Evolutionary conservation across 78 protist genomes (phyloP), one percentile per base, ranked within the genome.

Genomic region (Dictyostelium discoideum): DNA sequence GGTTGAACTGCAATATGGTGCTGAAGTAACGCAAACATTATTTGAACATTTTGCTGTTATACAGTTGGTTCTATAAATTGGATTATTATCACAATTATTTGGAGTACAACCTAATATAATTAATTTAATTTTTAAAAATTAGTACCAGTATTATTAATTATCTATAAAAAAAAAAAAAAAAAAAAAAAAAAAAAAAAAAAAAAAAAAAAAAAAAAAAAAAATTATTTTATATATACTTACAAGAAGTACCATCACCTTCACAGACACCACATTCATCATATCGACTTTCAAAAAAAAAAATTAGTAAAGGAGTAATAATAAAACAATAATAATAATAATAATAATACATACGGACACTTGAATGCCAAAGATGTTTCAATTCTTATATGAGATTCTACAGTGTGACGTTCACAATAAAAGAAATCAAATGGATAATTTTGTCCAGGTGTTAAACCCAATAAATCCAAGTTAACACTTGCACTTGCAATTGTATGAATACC

Each of bases 391-490:
- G 95, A 92, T 3, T 29, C 78, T 20, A 65, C 46, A 11, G 95
- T 84, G 10, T 82, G 78, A 7, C 96, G 14, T 76, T 93, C 96
- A 79, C 97, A 94, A 69, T 83, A 94, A 65, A 84, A 94, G 84
- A 94, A 84, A 72, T 94, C 94, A 14, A 94, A 94, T 18, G 69
- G 24, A 73, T 94, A 94, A 24, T 20, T 26, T 48, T 37, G 26
- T 4, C 65, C 87, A 44, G 14, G 24, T 1, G n/a, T 54, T 14
- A 89, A 9, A 9, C 7, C 44, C 11, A 20, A 2, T 7, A 84
- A 18, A 29, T 69, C 50, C 48, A 65, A 67, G 9, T 26, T 29
- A 11, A n/a, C 32, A 46, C 20, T 18, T 13, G 11, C 37, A 16
- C 86, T 79, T 1, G 60, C 79, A 20, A 37, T 78, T 20, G 72